phyloP scores from a whole-genome alignment of 805 yeast species.

The Candida cerambycidarum region DNA sequence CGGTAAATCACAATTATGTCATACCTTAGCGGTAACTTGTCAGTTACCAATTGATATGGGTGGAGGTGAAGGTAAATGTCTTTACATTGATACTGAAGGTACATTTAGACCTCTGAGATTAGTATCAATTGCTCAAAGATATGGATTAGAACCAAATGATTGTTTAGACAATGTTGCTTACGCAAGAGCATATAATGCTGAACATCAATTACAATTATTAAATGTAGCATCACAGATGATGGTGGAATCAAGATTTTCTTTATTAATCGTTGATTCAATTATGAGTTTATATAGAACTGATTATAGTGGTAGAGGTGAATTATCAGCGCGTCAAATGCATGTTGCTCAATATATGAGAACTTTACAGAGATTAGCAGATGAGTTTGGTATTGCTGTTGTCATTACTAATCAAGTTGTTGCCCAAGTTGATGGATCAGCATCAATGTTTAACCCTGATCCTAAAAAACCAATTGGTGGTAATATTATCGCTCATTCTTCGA shows the following conservation, averaged over 20 bases:
- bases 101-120: conserved; percentile 92
- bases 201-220: conserved; percentile 84
- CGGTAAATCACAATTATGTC: conserved; percentile 96
- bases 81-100: conserved; percentile 95
- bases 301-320: conserved; percentile 92
- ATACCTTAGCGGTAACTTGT: conserved; percentile 94
- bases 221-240: conserved; percentile 93
- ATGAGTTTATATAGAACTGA: conserved; percentile 97
- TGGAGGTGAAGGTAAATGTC: conserved; percentile 97
- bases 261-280: conserved; percentile 92
- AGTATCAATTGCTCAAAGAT: conserved; percentile 86
- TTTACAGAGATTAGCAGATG: conserved; percentile 91
- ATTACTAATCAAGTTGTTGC: conserved; percentile 94
- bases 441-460: conserved; percentile 88
- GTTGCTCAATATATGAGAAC: conserved; percentile 92
- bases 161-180: conserved; percentile 97
- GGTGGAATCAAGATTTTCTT: conserved; percentile 88
- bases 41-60: conserved; percentile 96
- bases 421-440: conserved; percentile 89
- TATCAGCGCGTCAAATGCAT: conserved; percentile 91
- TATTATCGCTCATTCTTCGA: conserved; percentile 94
- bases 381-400: conserved; percentile 95
- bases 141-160: conserved; percentile 88
- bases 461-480: conserved; percentile 99
- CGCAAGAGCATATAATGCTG: conserved; percentile 96